Percentiles rank a stretch among this genome's conserved stretches.
Evolutionary conservation across 768 basidiomycete species (phyloP).

Genomic region (Filobasidium wieringae): DNA sequence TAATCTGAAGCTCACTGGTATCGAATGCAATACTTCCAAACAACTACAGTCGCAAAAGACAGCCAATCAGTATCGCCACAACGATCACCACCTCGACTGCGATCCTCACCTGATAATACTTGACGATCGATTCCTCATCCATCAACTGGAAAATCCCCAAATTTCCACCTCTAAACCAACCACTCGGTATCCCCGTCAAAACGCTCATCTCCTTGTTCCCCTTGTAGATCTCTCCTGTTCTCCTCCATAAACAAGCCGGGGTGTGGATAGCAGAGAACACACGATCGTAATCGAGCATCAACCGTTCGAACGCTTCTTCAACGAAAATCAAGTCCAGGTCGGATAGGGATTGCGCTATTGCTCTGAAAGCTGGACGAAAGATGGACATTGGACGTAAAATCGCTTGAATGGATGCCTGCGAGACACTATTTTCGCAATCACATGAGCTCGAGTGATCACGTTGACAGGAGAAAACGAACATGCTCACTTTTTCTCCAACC

Average conservation of each 20-base stretch:
- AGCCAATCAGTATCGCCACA: neutral
- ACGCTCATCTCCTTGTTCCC: conserved; percentile 92
- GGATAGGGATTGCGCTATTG: conserved; percentile 32
- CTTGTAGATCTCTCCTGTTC: conserved; percentile 98
- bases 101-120: conserved; percentile 79
- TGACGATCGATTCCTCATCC: conserved; percentile 92
- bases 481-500: conserved; percentile 89
- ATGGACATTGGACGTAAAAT: conserved; percentile 67
- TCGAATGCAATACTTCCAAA: conserved; percentile 38
- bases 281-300: conserved; percentile 88
- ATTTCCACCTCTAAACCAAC: conserved; percentile 56
- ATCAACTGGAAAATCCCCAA: conserved; percentile 95
- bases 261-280: conserved; percentile 75
- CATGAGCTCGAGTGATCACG: neutral
- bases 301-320: conserved; percentile 91
- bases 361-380: conserved; percentile 42
- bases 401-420: conserved; percentile 78
- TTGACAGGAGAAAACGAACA: neutral
- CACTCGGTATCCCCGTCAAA: conserved; percentile 52
- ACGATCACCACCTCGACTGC: neutral
- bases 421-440: conserved; percentile 49
- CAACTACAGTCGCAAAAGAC: neutral
- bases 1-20: conserved; percentile 17
- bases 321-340: conserved; percentile 78
- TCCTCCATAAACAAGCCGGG: conserved; percentile 88